Evolutionary conservation across 1,284 basidiomycete species (phyloP).

Genomic region (Volvariella volvacea): DNA sequence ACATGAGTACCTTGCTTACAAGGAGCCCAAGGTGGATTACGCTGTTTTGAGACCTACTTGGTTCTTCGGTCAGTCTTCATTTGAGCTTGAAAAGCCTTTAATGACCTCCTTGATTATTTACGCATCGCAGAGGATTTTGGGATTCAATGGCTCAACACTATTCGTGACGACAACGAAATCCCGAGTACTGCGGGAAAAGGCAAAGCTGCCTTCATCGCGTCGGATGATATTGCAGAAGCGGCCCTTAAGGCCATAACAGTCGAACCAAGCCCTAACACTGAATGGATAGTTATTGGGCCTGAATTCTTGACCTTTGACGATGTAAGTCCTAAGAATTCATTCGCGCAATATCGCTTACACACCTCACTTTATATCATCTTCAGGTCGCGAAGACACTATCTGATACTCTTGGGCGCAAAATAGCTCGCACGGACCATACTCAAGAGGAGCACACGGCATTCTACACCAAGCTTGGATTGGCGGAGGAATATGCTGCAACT

Average conservation of each 20-base stretch:
- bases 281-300: neutral
- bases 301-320: neutral
- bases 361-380: no score
- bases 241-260: neutral
- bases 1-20: slow-evolving; percentile 17
- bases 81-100: no score
- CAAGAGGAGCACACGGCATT: neutral
- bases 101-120: no score
- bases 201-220: slow-evolving; percentile 17
- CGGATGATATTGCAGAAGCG: slow-evolving; percentile 21
- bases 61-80: slow-evolving; percentile 20
- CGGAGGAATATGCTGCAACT: neutral
- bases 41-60: slow-evolving; percentile 23
- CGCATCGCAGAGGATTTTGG: slow-evolving; percentile 17
- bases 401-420: neutral
- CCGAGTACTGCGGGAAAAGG: slow-evolving; percentile 15
- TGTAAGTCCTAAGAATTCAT: neutral
- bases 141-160: slow-evolving; percentile 8
- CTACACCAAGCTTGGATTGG: neutral
- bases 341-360: no score
- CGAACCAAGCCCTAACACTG: neutral
- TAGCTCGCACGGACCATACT: neutral
- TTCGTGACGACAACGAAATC: slow-evolving; percentile 14
- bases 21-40: slow-evolving; percentile 19
- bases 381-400: neutral